A percentile compares a stretch with the other conserved stretches of the same genome.
Evolutionary conservation across 1,284 basidiomycete genomes (phyloP).

Genomic region (Cryptococcus amylolentus): DNA sequence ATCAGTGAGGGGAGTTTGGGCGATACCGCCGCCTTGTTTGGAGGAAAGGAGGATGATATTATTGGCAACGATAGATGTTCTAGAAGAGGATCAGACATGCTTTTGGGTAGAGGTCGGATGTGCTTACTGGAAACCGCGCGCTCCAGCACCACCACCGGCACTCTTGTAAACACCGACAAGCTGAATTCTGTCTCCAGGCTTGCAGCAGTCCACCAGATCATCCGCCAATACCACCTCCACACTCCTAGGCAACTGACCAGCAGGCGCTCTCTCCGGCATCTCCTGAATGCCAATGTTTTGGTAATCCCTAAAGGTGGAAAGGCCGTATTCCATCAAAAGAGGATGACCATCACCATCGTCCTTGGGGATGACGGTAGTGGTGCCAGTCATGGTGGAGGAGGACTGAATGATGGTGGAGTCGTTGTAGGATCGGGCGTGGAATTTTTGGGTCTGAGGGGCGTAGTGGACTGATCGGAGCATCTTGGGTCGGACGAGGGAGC

Average conservation of each 20-base stretch:
- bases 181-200: slow-evolving; percentile 96
- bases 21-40: slow-evolving; percentile 93
- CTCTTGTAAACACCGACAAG: slow-evolving; percentile 93
- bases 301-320: slow-evolving; percentile 90
- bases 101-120: not conserved
- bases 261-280: slow-evolving; percentile 97
- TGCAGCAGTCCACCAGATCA: slow-evolving; percentile 94
- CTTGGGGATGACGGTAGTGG: slow-evolving; percentile 88
- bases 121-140: slow-evolving; percentile 86
- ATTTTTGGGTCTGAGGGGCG: slow-evolving; percentile 77
- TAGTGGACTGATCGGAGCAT: slow-evolving; percentile 97
- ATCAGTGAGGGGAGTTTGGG: slow-evolving; percentile 87
- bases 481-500: slow-evolving; percentile 96
- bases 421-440: slow-evolving; percentile 87
- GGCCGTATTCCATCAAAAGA: slow-evolving; percentile 89
- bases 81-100: slow-evolving; percentile 41
- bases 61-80: slow-evolving; percentile 91
- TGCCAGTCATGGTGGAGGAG: slow-evolving; percentile 49
- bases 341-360: slow-evolving; percentile 84
- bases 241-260: slow-evolving; percentile 92
- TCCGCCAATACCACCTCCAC: slow-evolving; percentile 96
- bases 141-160: slow-evolving; percentile 76
- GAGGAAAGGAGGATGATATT: slow-evolving; percentile 95
- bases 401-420: slow-evolving; percentile 85
- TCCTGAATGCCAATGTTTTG: slow-evolving; percentile 98